Evolutionary conservation across 495 filamentous ascomycete species (phyloP).

Genomic region (Daldinia bambusicola): DNA sequence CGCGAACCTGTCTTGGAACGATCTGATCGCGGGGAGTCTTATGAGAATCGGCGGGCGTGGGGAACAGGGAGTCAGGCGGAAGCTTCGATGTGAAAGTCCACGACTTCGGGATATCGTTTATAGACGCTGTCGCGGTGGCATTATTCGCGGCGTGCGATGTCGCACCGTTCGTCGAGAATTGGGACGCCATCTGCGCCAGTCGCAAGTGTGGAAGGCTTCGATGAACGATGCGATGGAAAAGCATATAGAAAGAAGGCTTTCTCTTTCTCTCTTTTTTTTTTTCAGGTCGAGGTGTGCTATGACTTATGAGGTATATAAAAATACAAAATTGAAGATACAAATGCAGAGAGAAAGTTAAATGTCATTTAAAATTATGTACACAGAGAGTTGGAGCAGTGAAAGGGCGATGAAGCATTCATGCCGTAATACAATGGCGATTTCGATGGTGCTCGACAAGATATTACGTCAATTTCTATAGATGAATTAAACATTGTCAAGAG

Average conservation of each 20-base stretch:
- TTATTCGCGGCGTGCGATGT: constrained; percentile 42
- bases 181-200: constrained; percentile 45
- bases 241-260: constrained; percentile 30
- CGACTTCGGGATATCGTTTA: constrained; percentile 83
- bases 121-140: constrained; percentile 50
- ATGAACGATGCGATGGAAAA: constrained; percentile 29
- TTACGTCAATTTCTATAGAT: constrained; percentile 25
- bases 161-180: constrained; percentile 42
- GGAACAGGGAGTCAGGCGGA: constrained; percentile 80
- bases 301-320: not conserved
- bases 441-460: constrained; percentile 18
- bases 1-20: constrained; percentile 83
- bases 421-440: constrained; percentile 13
- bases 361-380: constrained; percentile 3
- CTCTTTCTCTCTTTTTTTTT: too few species aligned
- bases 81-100: constrained; percentile 83
- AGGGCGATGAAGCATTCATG: constrained; percentile 14
- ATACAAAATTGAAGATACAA: not conserved
- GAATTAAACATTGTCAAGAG: not conserved
- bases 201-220: constrained; percentile 35
- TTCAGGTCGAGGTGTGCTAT: too few species aligned
- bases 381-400: not conserved
- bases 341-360: not conserved
- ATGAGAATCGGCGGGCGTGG: constrained; percentile 82
- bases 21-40: constrained; percentile 78